phyloP scores from a whole-genome alignment of 768 basidiomycete genomes.

The Guyanaporus albipodus region DNA sequence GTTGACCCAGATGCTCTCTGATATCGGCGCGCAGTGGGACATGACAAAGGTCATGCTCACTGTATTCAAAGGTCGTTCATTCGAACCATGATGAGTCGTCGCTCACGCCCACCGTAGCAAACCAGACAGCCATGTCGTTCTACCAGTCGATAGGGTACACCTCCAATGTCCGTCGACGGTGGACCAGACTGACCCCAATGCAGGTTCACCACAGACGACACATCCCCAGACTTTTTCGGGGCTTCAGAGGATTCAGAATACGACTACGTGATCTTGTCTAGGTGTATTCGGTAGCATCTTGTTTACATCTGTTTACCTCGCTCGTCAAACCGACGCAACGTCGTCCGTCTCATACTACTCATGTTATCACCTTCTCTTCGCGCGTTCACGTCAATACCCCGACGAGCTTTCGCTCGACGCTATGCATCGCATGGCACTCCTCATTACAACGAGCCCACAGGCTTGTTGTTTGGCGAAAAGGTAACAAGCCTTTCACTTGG shows the following conservation, averaged over 20 bases:
- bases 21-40: conserved; percentile 46
- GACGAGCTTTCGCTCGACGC: conserved; percentile 36
- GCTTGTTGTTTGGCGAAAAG: conserved; percentile 87
- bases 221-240: conserved; percentile 43
- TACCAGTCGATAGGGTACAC: conserved; percentile 55
- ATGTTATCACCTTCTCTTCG: conserved; percentile 54
- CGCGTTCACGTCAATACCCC: conserved; percentile 14
- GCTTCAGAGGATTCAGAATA: conserved; percentile 31
- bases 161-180: not conserved
- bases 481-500: conserved; percentile 35
- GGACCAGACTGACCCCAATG: conserved; percentile 6
- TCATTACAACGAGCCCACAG: conserved; percentile 85
- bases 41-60: conserved; percentile 78
- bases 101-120: conserved; percentile 35
- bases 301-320: conserved; percentile 25
- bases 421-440: conserved; percentile 75
- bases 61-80: conserved; percentile 59
- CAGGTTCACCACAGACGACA: conserved; percentile 53
- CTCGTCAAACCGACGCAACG: not conserved
- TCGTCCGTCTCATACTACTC: conserved; percentile 3
- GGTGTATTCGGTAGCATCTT: conserved; percentile 15
- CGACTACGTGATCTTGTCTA: conserved; percentile 41
- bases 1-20: conserved; percentile 47
- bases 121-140: conserved; percentile 43
- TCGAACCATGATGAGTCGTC: not conserved